These are phyloP conservation scores for Pisolithus microcarpus DNA, from an alignment of 768 basidiomycete species.

Conservation along the genomic window DNA sequence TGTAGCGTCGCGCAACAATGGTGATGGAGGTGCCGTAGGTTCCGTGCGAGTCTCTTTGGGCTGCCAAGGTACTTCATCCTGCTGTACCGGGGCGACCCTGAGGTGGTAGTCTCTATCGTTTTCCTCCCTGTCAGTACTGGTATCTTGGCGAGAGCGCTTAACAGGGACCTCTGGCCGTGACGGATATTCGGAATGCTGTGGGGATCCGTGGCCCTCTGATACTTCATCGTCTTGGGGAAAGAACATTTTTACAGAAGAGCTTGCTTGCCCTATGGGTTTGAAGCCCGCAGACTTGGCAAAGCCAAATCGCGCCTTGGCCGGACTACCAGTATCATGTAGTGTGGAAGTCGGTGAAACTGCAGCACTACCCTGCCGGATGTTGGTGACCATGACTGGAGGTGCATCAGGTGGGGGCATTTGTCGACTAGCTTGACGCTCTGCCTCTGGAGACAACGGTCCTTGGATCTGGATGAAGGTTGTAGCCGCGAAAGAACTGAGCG, in stretches of 20 bases:
- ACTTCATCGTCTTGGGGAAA: slow-evolving; percentile 79
- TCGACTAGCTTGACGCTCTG: slow-evolving; percentile 19
- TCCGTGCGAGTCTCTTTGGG: slow-evolving; percentile 8
- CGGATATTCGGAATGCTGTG: slow-evolving; percentile 11
- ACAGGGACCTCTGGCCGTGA: slow-evolving; percentile 19
- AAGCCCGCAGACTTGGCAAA: slow-evolving; percentile 44
- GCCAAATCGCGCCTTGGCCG: slow-evolving; percentile 11
- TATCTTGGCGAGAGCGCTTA: slow-evolving; percentile 23
- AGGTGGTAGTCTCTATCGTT: slow-evolving; percentile 3
- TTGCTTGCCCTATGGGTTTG: slow-evolving; percentile 55
- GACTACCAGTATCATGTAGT: slow-evolving; percentile 15
- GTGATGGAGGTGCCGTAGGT: slow-evolving; percentile 11
- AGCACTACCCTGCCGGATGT: slow-evolving; percentile 7
- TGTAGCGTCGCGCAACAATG: slow-evolving; percentile 11
- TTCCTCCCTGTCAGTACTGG: slow-evolving; percentile 15
- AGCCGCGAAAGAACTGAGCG: slow-evolving; percentile 1
- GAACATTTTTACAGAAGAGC: slow-evolving; percentile 61
- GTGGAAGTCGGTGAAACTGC: slow-evolving; percentile 7
- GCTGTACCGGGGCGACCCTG: slow-evolving; percentile 2
- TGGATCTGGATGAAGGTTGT: slow-evolving; percentile 12
- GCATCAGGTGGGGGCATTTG: slow-evolving; percentile 28
- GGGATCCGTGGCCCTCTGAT: slow-evolving; percentile 26
- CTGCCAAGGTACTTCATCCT: slow-evolving; percentile 7
- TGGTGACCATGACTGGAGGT: slow-evolving; percentile 13
- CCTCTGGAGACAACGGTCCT: slow-evolving; percentile 15